Evolutionary conservation across 192 early-diverging fungal species (phyloP), one percentile per base, ranked within the genome.

Genomic region (Rhizoclosmatium globosum): DNA sequence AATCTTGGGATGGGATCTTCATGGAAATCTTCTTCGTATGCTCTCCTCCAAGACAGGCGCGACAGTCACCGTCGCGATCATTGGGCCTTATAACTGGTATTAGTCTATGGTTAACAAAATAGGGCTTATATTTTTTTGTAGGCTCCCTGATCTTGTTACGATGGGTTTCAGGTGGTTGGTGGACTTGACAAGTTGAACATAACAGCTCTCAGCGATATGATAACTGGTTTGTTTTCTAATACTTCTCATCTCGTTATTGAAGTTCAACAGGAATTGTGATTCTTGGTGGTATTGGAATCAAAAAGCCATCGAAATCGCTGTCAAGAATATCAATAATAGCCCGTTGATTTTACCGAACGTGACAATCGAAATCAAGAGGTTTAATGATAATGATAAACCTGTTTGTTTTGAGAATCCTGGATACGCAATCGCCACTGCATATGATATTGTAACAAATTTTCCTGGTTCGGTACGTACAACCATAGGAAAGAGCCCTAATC

Each of bases 351-450:
- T 68, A 13, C 67, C 67, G 17, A 68, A 68, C 43, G 45, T 43
- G 13, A 68, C 67, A 23, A 68, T 68, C 67, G 11, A 68, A 46
- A 68, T 68, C 67, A 68, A 68, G 67, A 21, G 67, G 2, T 68
- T 68, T 43, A 15, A 68, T 4, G 45, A 41, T 46, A 43, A 46
- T 41, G 17, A 43, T 42, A 17, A 42, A 3, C 17, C 17, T 46
- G 17, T 53, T 7, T 13, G 6, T 53, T 53, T 13, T 53, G 9
- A 53, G 50, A 53, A 17, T 53, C 50, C 50, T 53, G 50, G 67
- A 7, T 39, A 38, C 45, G 67, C 67, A 13, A 42, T 47, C 17
- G 15, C 21, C 17, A 23, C 45, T 7, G 67, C 67, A 13, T 47
- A 45, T 19, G 67, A 68, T 46, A 46, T 68, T 13, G 67, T 19